Base-by-base conservation (phyloP, 257 asterid species). In the Salvia hispanica region DNA sequence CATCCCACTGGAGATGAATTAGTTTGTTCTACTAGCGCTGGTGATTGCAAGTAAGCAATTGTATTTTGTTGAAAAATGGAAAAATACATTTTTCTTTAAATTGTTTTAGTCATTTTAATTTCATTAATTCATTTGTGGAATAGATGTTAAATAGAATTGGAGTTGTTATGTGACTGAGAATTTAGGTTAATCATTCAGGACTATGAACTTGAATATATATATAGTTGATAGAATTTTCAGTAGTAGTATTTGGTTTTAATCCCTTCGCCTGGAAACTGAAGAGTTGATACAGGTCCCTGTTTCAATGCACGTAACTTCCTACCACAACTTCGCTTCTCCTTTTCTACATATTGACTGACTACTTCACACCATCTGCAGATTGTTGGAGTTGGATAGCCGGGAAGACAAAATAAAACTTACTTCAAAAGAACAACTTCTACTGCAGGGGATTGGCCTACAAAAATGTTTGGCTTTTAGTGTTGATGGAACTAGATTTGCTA, bases 401-500 rank as follows among this genome's bases (percentile, higher is more conserved):
- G 95, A 83, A 75, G 95, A 80, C 70, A 80, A 63, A 53, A 72
- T 88, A 14, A 81, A 73, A 56, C 80, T 91, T 48, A 65, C 70
- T 63, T 64, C 77, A 55, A 87, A 88, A 75, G 96, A 91, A 59
- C 81, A 83, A 21, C 78, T 80, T 69, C 92, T 82, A 46, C 72
- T 94, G 74, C 84, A 81, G 68, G 88, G 85, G 52, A 78, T 88
- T 80, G 88, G 95, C 52, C 83, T 74, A 36, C 99, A 91, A 66
- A 87, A 79, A 62, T 91, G 99, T 81, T 65, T 87, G 76, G 95
- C 88, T n/a, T 94, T 94, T 76, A 94, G 99, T 56, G 74, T 83
- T 46, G 99, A 94, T 72, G 97, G 99, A 62, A 91, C 97, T 64
- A 85, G 82, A 81, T 84, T 94, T 61, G 96, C 99, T 55, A 72